Evolutionary conservation across 2,329 filamentous ascomycete genomes (phyloP).

Genomic region (Basipetospora chlamydospora): DNA sequence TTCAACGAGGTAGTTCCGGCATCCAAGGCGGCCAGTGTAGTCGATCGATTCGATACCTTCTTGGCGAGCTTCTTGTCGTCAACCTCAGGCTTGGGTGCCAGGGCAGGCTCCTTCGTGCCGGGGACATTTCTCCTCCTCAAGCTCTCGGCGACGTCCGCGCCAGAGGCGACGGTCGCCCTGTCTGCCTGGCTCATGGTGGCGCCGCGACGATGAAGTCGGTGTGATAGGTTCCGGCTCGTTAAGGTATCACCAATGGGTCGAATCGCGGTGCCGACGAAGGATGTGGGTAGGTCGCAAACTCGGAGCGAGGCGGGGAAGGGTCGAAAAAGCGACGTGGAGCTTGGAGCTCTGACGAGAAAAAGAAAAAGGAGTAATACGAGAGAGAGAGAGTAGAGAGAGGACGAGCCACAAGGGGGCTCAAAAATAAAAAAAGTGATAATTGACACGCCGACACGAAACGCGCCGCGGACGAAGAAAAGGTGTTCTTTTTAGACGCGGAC

Average conservation of each 20-base stretch:
- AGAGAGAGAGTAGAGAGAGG: slow-evolving; percentile 4
- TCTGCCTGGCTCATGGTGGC: slow-evolving; percentile 37
- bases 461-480: not conserved
- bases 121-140: slow-evolving; percentile 38
- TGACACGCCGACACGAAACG: not conserved
- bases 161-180: slow-evolving; percentile 42
- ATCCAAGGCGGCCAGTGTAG: too few species aligned
- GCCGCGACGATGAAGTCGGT: not conserved
- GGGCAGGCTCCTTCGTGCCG: slow-evolving; percentile 10
- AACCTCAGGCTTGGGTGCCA: slow-evolving; percentile 29
- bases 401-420: slow-evolving; percentile 4
- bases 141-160: slow-evolving; percentile 42
- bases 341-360: slow-evolving; percentile 1
- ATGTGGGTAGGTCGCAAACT: not conserved
- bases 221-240: not conserved
- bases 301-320: not conserved
- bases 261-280: not conserved
- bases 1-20: too few species aligned
- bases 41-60: slow-evolving; percentile 29
- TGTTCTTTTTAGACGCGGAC: not conserved
- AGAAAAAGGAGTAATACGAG: too few species aligned
- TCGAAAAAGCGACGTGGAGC: not conserved
- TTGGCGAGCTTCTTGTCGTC: slow-evolving; percentile 45
- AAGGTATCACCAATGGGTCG: not conserved
- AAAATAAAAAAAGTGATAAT: not conserved